Conservation (phyloP, 805 yeast species). For the Starmera pachycereana region DNA sequence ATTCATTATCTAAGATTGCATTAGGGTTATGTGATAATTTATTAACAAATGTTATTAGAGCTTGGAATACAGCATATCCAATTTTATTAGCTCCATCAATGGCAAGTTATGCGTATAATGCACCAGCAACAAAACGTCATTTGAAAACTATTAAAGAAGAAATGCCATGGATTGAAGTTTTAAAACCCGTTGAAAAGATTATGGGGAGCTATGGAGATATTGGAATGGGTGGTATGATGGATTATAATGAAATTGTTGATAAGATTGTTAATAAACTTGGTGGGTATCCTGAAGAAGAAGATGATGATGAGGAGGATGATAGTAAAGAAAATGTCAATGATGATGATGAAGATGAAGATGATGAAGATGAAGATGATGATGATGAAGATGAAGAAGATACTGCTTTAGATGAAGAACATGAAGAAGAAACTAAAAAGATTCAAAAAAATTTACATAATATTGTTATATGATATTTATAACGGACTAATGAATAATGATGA, state of each 20-base stretch:
- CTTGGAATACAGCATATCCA: slow-evolving; percentile 92
- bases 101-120: slow-evolving; percentile 87
- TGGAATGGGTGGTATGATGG: slow-evolving; percentile 99
- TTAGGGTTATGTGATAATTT: slow-evolving; percentile 89
- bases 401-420: slow-evolving; percentile 1
- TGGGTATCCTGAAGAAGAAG: slow-evolving; percentile 47
- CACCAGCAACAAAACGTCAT: slow-evolving; percentile 81
- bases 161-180: slow-evolving; percentile 92
- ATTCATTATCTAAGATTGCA: slow-evolving; percentile 81
- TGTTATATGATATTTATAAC: too few species aligned
- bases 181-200: slow-evolving; percentile 91
- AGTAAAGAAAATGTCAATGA: slow-evolving; percentile 29
- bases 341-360: slow-evolving; percentile 40
- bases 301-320: slow-evolving; percentile 36
- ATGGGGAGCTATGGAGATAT: slow-evolving; percentile 91
- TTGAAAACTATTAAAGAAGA: slow-evolving; percentile 69
- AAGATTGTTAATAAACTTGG: slow-evolving; percentile 65
- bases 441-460: too few species aligned
- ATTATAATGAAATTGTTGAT: slow-evolving; percentile 89
- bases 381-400: slow-evolving; percentile 25
- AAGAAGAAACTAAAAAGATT: too few species aligned
- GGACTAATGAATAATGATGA: too few species aligned
- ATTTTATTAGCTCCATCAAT: slow-evolving; percentile 89
- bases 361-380: slow-evolving; percentile 32
- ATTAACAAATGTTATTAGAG: slow-evolving; percentile 81